These are phyloP conservation scores for Strobilomyces confusus DNA, from an alignment of 768 basidiomycete species.

Conservation along the genomic window DNA sequence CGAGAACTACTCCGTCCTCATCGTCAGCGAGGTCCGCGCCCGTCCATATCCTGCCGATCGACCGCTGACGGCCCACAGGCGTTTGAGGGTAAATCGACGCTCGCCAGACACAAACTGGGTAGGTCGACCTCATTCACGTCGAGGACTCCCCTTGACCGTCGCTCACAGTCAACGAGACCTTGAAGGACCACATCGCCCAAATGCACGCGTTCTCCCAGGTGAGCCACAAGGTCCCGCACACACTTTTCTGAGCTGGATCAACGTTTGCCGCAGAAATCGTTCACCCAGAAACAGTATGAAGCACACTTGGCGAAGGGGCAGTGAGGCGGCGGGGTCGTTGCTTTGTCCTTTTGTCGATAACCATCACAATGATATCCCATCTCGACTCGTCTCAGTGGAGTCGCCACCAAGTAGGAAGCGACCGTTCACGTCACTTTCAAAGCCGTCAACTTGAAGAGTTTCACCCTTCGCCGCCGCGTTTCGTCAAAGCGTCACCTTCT, in stretches of 20 bases:
- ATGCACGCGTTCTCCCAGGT: slow-evolving; percentile 93
- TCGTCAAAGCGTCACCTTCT: not conserved
- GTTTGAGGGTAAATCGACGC: slow-evolving; percentile 77
- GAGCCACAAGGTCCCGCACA: slow-evolving; percentile 5
- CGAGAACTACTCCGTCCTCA: slow-evolving; percentile 66
- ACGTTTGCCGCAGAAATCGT: slow-evolving; percentile 54
- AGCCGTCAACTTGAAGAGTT: slow-evolving; percentile 1
- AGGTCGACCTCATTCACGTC: slow-evolving; percentile 18
- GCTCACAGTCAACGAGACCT: slow-evolving; percentile 63
- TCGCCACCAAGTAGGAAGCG: too few relatives aligned
- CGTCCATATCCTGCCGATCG: not conserved
- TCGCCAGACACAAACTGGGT: slow-evolving; percentile 74
- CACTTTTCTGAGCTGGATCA: not conserved
- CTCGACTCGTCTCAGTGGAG: not conserved
- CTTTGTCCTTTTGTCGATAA: not conserved
- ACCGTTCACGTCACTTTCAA: not conserved
- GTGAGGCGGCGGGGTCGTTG: slow-evolving; percentile 1
- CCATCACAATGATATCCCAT: slow-evolving; percentile 1
- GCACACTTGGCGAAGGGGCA: slow-evolving; percentile 37
- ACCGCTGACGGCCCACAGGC: slow-evolving; percentile 36
- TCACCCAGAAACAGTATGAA: slow-evolving; percentile 66
- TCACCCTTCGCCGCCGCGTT: not conserved
- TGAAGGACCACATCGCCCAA: slow-evolving; percentile 71
- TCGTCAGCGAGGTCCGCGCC: slow-evolving; percentile 68
- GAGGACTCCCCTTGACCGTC: slow-evolving; percentile 1